These are phyloP conservation scores for Colletotrichum gloeosporioides DNA, from an alignment of 2,329 filamentous ascomycete genomes.

Conservation along the genomic window DNA sequence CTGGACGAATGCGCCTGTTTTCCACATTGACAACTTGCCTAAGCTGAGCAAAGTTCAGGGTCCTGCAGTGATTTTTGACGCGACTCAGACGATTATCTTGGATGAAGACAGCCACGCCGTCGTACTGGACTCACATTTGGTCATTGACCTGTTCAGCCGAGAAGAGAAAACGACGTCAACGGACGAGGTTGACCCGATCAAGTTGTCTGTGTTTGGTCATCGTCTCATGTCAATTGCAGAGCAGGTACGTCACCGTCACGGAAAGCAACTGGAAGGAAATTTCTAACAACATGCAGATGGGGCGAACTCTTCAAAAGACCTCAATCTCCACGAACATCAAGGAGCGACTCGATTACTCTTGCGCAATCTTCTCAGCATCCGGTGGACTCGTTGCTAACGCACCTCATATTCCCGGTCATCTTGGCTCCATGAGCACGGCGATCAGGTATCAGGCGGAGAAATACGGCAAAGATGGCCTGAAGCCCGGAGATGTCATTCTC, in stretches of 20 bases:
- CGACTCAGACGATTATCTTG: constrained; percentile 75
- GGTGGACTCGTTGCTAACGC: constrained; percentile 77
- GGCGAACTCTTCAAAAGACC: constrained; percentile 76
- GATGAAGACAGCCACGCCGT: constrained; percentile 51
- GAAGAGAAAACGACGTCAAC: constrained; percentile 59
- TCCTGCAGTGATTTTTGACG: constrained; percentile 74
- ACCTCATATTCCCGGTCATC: constrained; percentile 76
- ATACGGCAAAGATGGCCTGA: constrained; percentile 74
- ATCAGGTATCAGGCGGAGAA: constrained; percentile 68
- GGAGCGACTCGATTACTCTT: constrained; percentile 80
- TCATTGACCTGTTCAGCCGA: constrained; percentile 35
- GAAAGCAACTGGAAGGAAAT: neutral
- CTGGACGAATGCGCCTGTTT: constrained; percentile 1
- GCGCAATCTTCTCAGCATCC: constrained; percentile 75
- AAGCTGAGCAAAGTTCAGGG: constrained; percentile 39
- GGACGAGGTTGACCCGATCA: constrained; percentile 70
- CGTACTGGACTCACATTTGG: constrained; percentile 38
- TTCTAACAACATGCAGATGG: constrained; percentile 60
- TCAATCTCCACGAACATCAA: constrained; percentile 80
- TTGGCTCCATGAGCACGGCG: constrained; percentile 81
- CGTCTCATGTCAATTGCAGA: constrained; percentile 84
- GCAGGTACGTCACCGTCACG: constrained; percentile 33
- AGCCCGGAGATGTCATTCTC: constrained; percentile 76
- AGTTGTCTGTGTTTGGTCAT: constrained; percentile 77
- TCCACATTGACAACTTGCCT: neutral